Conservation (phyloP, 768 basidiomycete species). For the Rickenella mellea region DNA sequence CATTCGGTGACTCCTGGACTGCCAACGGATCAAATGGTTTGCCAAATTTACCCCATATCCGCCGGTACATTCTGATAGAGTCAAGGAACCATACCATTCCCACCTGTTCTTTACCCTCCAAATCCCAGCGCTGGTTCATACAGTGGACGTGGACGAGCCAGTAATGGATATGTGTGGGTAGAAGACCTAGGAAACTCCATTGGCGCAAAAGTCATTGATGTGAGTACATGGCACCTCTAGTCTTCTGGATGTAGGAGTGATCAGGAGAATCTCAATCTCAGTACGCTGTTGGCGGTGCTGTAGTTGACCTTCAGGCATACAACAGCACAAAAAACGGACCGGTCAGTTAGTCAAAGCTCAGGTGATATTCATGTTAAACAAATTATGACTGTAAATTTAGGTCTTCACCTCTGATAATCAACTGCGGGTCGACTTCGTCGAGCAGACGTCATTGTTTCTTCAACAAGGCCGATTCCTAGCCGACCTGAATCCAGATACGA, state of each 20-base stretch:
- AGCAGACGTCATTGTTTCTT: conserved; percentile 18
- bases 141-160: conserved; percentile 20
- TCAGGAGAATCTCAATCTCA: no score
- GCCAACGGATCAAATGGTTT: conserved; percentile 17
- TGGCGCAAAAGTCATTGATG: conserved; percentile 20
- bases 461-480: conserved; percentile 21
- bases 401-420: conserved; percentile 11
- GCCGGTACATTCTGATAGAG: conserved; percentile 11
- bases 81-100: conserved; percentile 22
- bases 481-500: conserved; percentile 17
- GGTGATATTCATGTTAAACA: background rate
- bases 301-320: conserved; percentile 24
- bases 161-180: conserved; percentile 23
- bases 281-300: conserved; percentile 26
- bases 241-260: background rate
- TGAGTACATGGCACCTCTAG: conserved; percentile 3
- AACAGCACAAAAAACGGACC: conserved; percentile 21
- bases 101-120: conserved; percentile 22
- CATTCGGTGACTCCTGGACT: conserved; percentile 24
- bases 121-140: conserved; percentile 22
- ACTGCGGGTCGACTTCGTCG: conserved; percentile 23
- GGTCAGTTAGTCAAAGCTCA: conserved; percentile 4
- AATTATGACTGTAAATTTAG: background rate
- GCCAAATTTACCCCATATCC: background rate
- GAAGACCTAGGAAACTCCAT: conserved; percentile 20